Conservation (phyloP, 202 grass and related monocot species). For the Carex arenaria region DNA sequence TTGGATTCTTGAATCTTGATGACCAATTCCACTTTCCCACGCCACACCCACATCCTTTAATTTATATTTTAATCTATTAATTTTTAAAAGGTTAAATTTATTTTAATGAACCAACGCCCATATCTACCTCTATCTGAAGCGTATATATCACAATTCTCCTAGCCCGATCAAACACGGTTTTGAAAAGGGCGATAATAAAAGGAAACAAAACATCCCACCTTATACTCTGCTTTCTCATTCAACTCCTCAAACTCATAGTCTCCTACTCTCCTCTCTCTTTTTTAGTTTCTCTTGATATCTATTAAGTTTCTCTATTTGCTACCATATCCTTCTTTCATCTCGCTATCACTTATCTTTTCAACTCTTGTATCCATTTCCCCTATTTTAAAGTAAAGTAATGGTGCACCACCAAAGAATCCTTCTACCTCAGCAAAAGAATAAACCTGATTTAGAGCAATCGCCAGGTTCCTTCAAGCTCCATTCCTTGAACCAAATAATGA, state of each 20-base stretch:
- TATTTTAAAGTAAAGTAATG: conserved; percentile 7
- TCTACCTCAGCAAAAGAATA: conserved; percentile 23
- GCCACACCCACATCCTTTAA: background rate
- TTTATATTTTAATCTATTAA: background rate
- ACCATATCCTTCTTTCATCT: background rate
- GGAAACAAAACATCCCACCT: background rate
- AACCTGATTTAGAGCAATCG: conserved; percentile 19
- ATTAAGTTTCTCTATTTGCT: background rate
- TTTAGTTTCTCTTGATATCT: background rate
- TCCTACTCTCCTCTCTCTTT: background rate
- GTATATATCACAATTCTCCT: conserved; percentile 1
- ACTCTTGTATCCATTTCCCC: background rate
- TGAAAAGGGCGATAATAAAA: background rate
- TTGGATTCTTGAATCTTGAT: background rate
- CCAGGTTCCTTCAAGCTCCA: conserved; percentile 25
- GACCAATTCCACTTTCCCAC: conserved; percentile 24
- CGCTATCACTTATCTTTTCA: background rate
- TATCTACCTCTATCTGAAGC: background rate
- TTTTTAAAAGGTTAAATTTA: background rate
- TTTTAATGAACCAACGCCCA: background rate
- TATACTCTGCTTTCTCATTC: background rate
- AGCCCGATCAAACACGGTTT: conserved; percentile 23
- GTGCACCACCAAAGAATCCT: conserved; percentile 17
- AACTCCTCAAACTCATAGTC: background rate
- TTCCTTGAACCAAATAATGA: conserved; percentile 25